Evolutionary conservation across 768 basidiomycete genomes (phyloP).

Genomic region (Tricholoma sp.): DNA sequence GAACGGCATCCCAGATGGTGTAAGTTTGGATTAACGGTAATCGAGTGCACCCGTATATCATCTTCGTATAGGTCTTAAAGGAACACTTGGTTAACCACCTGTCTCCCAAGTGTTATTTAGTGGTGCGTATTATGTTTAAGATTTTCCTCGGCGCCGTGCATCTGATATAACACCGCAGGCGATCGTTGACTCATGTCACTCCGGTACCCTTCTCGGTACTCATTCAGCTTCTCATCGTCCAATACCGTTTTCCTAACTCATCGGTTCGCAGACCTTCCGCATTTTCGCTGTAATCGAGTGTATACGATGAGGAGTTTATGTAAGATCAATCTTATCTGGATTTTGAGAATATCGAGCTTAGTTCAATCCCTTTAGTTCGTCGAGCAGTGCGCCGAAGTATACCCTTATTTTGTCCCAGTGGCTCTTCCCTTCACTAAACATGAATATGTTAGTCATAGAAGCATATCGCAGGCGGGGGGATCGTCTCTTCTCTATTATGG

Average conservation of each 20-base stretch:
- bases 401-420: too few relatives aligned
- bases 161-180: background rate
- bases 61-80: background rate
- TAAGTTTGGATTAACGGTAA: background rate
- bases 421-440: background rate
- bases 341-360: background rate
- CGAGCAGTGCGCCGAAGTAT: background rate
- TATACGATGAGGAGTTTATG: background rate
- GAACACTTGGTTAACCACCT: background rate
- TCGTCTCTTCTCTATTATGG: background rate
- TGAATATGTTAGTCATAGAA: background rate
- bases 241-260: too few relatives aligned
- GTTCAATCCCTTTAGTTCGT: background rate
- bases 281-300: background rate
- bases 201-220: background rate
- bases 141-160: background rate
- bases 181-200: conserved; percentile 1
- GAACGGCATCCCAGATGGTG: background rate
- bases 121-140: background rate
- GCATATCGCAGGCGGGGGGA: background rate
- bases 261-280: background rate
- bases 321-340: background rate
- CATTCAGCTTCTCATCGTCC: background rate
- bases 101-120: background rate
- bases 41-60: too few relatives aligned